Conservation (phyloP, 805 yeast species). For the Komagataella ulmi region DNA sequence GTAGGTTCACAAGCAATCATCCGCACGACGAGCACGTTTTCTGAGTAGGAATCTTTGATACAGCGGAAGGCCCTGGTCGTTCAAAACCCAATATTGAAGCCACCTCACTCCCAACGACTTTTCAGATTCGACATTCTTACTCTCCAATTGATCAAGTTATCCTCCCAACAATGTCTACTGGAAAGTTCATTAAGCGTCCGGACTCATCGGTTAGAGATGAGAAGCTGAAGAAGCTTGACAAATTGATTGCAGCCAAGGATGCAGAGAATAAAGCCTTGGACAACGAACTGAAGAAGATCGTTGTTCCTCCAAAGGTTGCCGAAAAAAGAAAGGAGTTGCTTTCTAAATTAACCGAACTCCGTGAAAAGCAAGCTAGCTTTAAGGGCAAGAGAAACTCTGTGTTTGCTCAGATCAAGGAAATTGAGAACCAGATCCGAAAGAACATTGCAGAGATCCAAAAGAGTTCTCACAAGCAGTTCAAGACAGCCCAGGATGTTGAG, state of each 20-base stretch:
- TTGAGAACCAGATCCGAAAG: constrained; percentile 62
- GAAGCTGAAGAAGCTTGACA: constrained; percentile 37
- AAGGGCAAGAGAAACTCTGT: constrained; percentile 18
- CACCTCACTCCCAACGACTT: not conserved
- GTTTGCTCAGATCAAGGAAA: constrained; percentile 54
- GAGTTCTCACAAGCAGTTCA: constrained; percentile 60
- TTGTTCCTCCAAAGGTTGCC: constrained; percentile 34
- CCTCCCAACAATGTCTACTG: not conserved
- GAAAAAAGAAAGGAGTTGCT: constrained; percentile 36
- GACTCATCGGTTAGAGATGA: constrained; percentile 54
- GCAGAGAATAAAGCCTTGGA: constrained; percentile 35
- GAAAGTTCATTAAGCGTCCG: constrained; percentile 60
- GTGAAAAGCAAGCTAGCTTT: constrained; percentile 22
- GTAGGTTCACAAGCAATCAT: not conserved
- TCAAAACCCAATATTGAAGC: not conserved
- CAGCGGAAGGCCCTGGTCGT: not conserved
- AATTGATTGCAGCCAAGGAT: constrained; percentile 53
- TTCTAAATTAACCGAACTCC: constrained; percentile 27
- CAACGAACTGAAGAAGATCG: constrained; percentile 41
- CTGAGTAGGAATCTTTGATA: not conserved
- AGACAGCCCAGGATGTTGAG: constrained; percentile 56
- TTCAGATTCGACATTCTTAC: not conserved
- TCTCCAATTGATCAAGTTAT: not conserved
- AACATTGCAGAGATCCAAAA: constrained; percentile 64
- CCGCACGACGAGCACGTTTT: not conserved